Conservation (phyloP, 2,329 filamentous ascomycete genomes). For the Diaporthe citriasiana region DNA sequence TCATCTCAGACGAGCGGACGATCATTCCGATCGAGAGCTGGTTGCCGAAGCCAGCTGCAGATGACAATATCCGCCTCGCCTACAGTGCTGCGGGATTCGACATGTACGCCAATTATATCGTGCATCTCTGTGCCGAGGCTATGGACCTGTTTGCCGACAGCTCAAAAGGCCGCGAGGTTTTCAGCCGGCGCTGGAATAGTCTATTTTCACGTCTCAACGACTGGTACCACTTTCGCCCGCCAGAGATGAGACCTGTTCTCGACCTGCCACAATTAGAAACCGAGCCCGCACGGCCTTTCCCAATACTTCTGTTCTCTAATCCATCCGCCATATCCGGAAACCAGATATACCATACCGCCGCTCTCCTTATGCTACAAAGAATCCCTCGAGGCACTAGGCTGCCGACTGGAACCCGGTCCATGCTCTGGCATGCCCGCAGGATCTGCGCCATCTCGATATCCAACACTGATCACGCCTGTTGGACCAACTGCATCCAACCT, state of each 20-base stretch:
- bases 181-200: constrained; percentile 59
- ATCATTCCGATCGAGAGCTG: constrained; percentile 26
- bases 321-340: constrained; percentile 70
- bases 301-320: constrained; percentile 65
- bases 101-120: constrained; percentile 71
- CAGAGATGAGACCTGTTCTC: constrained; percentile 61
- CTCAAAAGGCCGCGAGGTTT: constrained; percentile 58
- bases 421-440: constrained; percentile 68
- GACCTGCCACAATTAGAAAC: constrained; percentile 52
- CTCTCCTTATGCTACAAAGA: constrained; percentile 64
- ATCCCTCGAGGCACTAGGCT: constrained; percentile 51
- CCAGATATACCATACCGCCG: constrained; percentile 70
- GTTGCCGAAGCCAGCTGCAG: constrained; percentile 12
- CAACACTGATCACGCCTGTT: constrained; percentile 67
- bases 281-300: constrained; percentile 57
- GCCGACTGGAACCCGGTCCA: constrained; percentile 51
- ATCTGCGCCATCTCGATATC: constrained; percentile 70
- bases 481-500: constrained; percentile 71
- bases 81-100: constrained; percentile 55
- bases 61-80: not conserved
- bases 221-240: constrained; percentile 62
- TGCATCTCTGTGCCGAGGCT: constrained; percentile 67
- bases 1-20: constrained; percentile 62
- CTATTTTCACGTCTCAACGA: constrained; percentile 65
- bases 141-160: constrained; percentile 65